phyloP scores from a whole-genome alignment of 2,329 filamentous ascomycete genomes.

The Tetracladium maxilliforme region DNA sequence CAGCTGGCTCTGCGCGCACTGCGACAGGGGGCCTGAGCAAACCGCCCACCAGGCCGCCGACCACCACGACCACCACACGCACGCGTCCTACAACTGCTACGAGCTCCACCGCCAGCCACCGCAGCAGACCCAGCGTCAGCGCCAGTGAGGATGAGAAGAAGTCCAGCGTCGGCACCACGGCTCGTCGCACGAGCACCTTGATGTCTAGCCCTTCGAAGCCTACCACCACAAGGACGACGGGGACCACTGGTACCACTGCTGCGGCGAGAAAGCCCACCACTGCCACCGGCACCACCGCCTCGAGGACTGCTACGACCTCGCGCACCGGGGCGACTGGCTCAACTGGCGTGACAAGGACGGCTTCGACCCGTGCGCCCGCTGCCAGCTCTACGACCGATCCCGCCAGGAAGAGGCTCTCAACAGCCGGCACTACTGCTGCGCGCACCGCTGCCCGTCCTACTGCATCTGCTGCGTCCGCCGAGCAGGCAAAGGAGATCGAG shows the following conservation, averaged over 20 bases:
- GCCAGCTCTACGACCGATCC: conserved; percentile 25
- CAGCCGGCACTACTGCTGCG: conserved; percentile 20
- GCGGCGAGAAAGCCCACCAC: conserved; percentile 15
- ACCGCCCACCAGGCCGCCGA: conserved; percentile 13
- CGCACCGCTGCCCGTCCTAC: conserved; percentile 25
- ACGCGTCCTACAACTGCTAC: conserved; percentile 14
- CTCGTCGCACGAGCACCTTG: conserved; percentile 13
- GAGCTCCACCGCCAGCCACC: conserved; percentile 10
- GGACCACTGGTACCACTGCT: conserved; percentile 8
- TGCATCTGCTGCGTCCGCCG: conserved; percentile 21
- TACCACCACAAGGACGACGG: conserved; percentile 2
- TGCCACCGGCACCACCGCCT: conserved; percentile 13
- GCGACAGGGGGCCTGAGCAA: conserved; percentile 18
- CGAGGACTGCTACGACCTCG: conserved; percentile 21
- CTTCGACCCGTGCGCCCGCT: conserved; percentile 16
- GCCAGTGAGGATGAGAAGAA: conserved; percentile 16
- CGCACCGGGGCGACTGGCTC: conserved; percentile 14
- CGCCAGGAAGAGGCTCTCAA: conserved; percentile 44
- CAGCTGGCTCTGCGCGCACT: no score
- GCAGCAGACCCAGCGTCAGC: conserved; percentile 11
- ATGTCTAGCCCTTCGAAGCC: conserved; percentile 1
- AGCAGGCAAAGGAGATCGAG: conserved; percentile 38
- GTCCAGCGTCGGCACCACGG: conserved; percentile 5
- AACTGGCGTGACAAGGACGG: conserved; percentile 14
- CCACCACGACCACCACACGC: conserved; percentile 12